phyloP scores from a whole-genome alignment of 2,329 filamentous ascomycete genomes.

The Mariannaea elegans region DNA sequence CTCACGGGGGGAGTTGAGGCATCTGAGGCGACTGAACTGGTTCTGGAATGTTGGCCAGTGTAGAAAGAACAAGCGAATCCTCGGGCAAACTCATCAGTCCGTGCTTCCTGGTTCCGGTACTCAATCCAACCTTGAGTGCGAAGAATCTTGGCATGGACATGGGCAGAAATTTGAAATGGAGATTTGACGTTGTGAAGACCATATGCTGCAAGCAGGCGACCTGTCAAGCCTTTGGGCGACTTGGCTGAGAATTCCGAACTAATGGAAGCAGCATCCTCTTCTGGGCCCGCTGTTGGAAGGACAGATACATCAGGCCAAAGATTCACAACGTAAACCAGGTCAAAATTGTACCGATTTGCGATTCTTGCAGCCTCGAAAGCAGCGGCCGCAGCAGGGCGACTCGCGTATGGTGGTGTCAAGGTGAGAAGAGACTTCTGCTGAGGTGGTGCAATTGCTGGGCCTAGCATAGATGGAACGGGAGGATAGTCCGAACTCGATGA shows the following conservation, averaged over 20 bases:
- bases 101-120: slow-evolving; percentile 55
- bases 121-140: slow-evolving; percentile 62
- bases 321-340: slow-evolving; percentile 67
- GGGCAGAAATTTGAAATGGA: slow-evolving; percentile 61
- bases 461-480: slow-evolving; percentile 29
- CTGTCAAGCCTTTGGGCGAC: slow-evolving; percentile 47
- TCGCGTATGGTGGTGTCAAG: slow-evolving; percentile 55
- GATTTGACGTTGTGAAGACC: slow-evolving; percentile 60
- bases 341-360: slow-evolving; percentile 64
- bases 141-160: slow-evolving; percentile 61
- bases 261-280: slow-evolving; percentile 16
- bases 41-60: slow-evolving; percentile 49
- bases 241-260: slow-evolving; percentile 19
- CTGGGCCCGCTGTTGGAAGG: slow-evolving; percentile 16
- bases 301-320: slow-evolving; percentile 57
- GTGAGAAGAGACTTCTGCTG: slow-evolving; percentile 50
- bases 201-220: slow-evolving; percentile 64
- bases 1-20: slow-evolving; percentile 36
- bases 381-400: slow-evolving; percentile 55
- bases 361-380: slow-evolving; percentile 65
- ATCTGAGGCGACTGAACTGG: slow-evolving; percentile 36
- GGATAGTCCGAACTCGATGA: slow-evolving; percentile 20
- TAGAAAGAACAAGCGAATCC: slow-evolving; percentile 65
- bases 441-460: slow-evolving; percentile 34
- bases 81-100: slow-evolving; percentile 55